phyloP scores from a whole-genome alignment of 139 green algal species.

The Nannochloris sp. region DNA sequence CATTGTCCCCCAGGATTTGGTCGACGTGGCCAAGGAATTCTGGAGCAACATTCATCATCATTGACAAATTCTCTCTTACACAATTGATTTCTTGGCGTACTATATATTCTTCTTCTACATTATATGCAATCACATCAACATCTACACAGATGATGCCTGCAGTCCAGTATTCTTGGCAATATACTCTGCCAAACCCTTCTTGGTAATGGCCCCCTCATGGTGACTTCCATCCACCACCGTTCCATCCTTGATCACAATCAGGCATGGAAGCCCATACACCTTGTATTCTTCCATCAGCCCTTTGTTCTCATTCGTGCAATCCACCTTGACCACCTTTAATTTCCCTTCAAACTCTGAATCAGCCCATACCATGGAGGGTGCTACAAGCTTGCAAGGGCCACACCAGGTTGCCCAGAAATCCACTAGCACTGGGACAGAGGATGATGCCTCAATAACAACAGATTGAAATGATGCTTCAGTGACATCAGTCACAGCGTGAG shows the following conservation, averaged over 20 bases:
- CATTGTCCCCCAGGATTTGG: too few relatives aligned
- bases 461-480: conserved; percentile 3
- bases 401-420: conserved; percentile 94
- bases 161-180: conserved; percentile 29
- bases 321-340: conserved; percentile 92
- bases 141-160: not conserved
- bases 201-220: conserved; percentile 79
- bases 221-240: conserved; percentile 63
- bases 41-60: too few relatives aligned
- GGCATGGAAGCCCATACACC: conserved; percentile 88
- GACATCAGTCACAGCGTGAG: too few relatives aligned
- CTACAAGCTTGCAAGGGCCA: conserved; percentile 86
- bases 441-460: not conserved
- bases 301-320: conserved; percentile 70
- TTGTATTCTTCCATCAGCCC: conserved; percentile 82
- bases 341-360: conserved; percentile 57
- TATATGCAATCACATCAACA: too few relatives aligned
- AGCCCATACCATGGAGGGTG: conserved; percentile 54
- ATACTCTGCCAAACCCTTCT: conserved; percentile 58
- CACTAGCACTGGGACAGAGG: conserved; percentile 64
- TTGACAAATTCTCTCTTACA: too few relatives aligned
- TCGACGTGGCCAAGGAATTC: too few relatives aligned
- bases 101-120: too few relatives aligned
- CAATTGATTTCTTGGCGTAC: too few relatives aligned
- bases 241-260: conserved; percentile 89